Conservation (phyloP, 2,329 filamentous ascomycete species). For the Neurospora crassa region DNA sequence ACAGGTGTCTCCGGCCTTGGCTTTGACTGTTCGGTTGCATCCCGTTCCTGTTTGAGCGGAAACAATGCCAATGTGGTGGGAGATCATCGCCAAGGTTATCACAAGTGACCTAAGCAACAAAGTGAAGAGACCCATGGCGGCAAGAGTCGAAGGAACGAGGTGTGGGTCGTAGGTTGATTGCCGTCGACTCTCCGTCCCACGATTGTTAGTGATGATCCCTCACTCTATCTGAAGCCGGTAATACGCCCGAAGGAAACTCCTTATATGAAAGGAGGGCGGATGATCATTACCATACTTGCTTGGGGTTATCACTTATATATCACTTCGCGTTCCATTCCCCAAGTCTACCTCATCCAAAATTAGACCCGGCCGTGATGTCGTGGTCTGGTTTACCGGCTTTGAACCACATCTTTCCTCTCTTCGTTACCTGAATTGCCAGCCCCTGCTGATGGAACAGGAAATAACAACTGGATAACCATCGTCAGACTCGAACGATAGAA, state of each 20-base stretch:
- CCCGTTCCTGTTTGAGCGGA: not conserved
- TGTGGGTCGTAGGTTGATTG: not conserved
- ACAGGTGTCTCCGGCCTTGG: slow-evolving; percentile 19
- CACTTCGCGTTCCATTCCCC: not conserved
- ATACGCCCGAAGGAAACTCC: not conserved
- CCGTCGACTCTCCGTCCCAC: not conserved
- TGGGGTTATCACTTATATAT: not conserved
- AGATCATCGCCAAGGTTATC: not conserved
- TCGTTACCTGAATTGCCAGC: not conserved
- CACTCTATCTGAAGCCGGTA: not conserved
- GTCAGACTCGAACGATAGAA: not conserved
- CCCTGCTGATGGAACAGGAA: not conserved
- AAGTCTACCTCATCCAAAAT: not conserved
- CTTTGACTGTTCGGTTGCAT: slow-evolving; percentile 16
- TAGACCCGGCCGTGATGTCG: not conserved
- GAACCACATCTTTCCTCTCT: not conserved
- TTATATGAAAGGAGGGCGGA: not conserved
- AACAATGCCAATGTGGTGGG: not conserved
- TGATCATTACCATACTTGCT: not conserved
- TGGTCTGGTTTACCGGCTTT: not conserved
- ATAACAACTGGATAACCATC: not conserved
- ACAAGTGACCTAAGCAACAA: not conserved
- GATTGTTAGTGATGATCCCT: not conserved
- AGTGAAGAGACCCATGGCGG: not conserved
- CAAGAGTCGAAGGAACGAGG: not conserved